Percentiles rank a stretch among this genome's conserved stretches.
Conservation (phyloP, 2,329 filamentous ascomycete species). For the Paraconiothyrium sp. region DNA sequence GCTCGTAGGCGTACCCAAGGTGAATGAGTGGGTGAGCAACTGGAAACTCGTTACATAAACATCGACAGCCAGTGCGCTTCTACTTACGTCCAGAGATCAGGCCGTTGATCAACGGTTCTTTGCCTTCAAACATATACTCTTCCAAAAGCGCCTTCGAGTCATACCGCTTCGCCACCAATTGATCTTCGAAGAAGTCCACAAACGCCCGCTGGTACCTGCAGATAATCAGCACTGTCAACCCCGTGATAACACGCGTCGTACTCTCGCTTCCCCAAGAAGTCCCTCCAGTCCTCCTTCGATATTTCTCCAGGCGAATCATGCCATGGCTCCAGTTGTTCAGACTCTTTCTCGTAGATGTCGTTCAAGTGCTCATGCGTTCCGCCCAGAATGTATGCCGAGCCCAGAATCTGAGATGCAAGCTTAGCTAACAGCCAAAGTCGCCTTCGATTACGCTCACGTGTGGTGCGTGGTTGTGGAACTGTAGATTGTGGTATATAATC, state of each 20-base stretch:
- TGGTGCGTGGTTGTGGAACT: slow-evolving; percentile 83
- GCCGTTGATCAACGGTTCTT: slow-evolving; percentile 81
- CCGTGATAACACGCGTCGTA: slow-evolving; percentile 47
- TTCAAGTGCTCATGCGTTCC: slow-evolving; percentile 77
- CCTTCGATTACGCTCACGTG: slow-evolving; percentile 63
- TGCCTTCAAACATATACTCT: slow-evolving; percentile 78
- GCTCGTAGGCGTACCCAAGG: slow-evolving; percentile 90
- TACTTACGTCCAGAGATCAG: slow-evolving; percentile 79
- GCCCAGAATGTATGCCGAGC: slow-evolving; percentile 86
- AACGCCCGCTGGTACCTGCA: slow-evolving; percentile 84
- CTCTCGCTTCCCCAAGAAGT: slow-evolving; percentile 79
- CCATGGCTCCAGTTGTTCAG: slow-evolving; percentile 80
- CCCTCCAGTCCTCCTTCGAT: slow-evolving; percentile 82
- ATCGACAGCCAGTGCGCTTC: not conserved
- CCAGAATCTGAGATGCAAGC: slow-evolving; percentile 67
- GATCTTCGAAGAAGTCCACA: slow-evolving; percentile 95
- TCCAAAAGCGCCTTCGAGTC: slow-evolving; percentile 82
- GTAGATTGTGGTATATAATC: slow-evolving; percentile 77
- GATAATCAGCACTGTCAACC: slow-evolving; percentile 20
- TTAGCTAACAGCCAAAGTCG: slow-evolving; percentile 37
- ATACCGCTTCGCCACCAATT: slow-evolving; percentile 78
- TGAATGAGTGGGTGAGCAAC: slow-evolving; percentile 95
- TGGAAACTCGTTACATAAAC: slow-evolving; percentile 47
- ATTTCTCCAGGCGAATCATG: slow-evolving; percentile 85
- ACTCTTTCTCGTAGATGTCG: slow-evolving; percentile 80